Evolutionary conservation across 164 flowering plant genomes (phyloP), one percentile per base, ranked within the genome.

Genomic region (Stephania cephalantha): DNA sequence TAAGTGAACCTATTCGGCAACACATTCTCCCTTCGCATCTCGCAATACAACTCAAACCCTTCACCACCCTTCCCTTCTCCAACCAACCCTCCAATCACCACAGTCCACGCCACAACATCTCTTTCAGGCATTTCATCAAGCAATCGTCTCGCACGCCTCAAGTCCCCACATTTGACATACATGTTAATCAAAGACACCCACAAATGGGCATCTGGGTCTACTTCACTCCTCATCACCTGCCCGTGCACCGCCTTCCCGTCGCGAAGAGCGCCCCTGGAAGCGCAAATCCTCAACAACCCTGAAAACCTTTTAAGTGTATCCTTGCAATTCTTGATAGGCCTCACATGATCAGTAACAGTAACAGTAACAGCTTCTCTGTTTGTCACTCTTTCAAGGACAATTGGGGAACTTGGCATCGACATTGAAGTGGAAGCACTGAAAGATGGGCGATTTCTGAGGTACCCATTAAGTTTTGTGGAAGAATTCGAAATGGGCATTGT

Each of bases 41-140:
- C 69, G 55, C 73, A 71, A 68, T 81, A 88, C 80, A 85, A 70
- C 64, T n/a, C 15, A 69, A 79, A 35, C 20, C 80, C 87, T 45
- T 81, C 83, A 44, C 55, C 42, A 2, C 85, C 84, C 66, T 72
- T 30, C 9, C 90, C 88, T 76, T 78, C 88, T 1, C 84, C 46
- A 10, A 66, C 68, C 11, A 42, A 73, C 46, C 75, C 75, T 6
- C 69, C 70, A 69, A 86, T 82, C 11, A 88, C 50, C 7, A 85
- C 76, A 64, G 83, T 86, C 85, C 87, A 88, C 29, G 88, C 83
- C 15, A 86, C 89, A 70, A 85, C 88, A 81, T 88, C 87, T 44
- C 75, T 67, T 6, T 67, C 70, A 48, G 73, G 73, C 63, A 71
- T 50, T 71, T 53, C 18, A 64, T 65, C 75, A 65, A 73, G 46